These are phyloP conservation scores for Botryotinia calthae DNA, from an alignment of 2,329 filamentous ascomycete species.

Conservation along the genomic window DNA sequence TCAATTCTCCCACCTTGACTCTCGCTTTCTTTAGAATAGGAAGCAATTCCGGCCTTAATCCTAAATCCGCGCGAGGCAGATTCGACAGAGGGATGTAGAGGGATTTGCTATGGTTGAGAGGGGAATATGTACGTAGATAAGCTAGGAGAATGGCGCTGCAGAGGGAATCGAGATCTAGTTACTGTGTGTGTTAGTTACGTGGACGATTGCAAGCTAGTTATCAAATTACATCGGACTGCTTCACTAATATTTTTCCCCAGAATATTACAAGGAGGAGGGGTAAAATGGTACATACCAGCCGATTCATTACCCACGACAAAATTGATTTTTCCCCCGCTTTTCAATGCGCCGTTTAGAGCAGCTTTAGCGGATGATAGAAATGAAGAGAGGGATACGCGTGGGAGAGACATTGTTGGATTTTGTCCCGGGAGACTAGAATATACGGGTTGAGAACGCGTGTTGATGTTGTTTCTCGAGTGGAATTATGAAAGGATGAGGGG, in stretches of 20 bases:
- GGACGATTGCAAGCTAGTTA: background rate
- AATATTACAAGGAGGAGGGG: background rate
- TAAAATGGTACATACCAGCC: conserved; percentile 49
- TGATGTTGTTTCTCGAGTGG: background rate
- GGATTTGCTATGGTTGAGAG: conserved; percentile 39
- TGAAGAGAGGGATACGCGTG: conserved; percentile 44
- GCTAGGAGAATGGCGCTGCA: conserved; percentile 71
- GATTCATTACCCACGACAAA: conserved; percentile 68
- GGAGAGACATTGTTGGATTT: conserved; percentile 31
- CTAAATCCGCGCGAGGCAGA: conserved; percentile 64
- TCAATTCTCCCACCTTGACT: conserved; percentile 58
- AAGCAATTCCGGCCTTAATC: conserved; percentile 69
- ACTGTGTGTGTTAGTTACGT: background rate
- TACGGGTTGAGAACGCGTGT: background rate
- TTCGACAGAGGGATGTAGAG: conserved; percentile 73
- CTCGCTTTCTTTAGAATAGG: conserved; percentile 62
- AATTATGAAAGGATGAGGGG: background rate
- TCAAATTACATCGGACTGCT: background rate
- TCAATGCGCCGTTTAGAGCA: conserved; percentile 45
- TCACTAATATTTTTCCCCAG: background rate
- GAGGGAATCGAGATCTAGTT: conserved; percentile 75
- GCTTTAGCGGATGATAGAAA: conserved; percentile 53
- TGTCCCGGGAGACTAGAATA: background rate
- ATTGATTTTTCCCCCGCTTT: conserved; percentile 50
- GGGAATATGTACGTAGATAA: conserved; percentile 64